Percentiles rank a stretch among this genome's conserved stretches.
These are phyloP conservation scores for Claviceps citrina DNA, from an alignment of 2,329 filamentous ascomycete genomes.

Conservation along the genomic window DNA sequence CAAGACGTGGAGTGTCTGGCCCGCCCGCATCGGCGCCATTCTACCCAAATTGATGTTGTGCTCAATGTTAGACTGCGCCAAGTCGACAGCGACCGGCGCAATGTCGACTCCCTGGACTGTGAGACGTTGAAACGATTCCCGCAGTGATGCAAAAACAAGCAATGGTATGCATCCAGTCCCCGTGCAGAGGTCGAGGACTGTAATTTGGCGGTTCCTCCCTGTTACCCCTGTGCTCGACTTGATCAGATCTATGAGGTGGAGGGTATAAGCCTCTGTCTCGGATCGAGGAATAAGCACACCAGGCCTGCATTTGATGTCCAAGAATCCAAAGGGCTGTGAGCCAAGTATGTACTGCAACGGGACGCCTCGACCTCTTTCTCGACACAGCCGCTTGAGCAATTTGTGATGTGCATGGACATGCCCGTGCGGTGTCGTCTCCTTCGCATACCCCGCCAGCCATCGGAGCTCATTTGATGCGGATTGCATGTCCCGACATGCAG, in stretches of 20 bases:
- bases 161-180: constrained; percentile 84
- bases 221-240: constrained; percentile 10
- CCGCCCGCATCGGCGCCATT: constrained; percentile 8
- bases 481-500: constrained; percentile 44
- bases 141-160: constrained; percentile 50
- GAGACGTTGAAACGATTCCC: constrained; percentile 24
- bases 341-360: constrained; percentile 86
- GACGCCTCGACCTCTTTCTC: constrained; percentile 40
- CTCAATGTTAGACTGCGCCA: constrained; percentile 50
- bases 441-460: constrained; percentile 52
- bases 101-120: constrained; percentile 59
- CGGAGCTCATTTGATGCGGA: constrained; percentile 54
- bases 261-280: constrained; percentile 57
- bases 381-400: constrained; percentile 28
- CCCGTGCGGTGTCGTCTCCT: constrained; percentile 11
- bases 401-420: constrained; percentile 5
- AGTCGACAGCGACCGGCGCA: constrained; percentile 44
- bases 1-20: constrained; percentile 26
- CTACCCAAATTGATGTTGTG: constrained; percentile 37
- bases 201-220: constrained; percentile 24
- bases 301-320: constrained; percentile 61
- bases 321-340: constrained; percentile 69
- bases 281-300: constrained; percentile 77
- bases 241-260: constrained; percentile 36
- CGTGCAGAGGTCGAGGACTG: constrained; percentile 73